Percentiles rank a stretch among this genome's conserved stretches.
Evolutionary conservation across 768 basidiomycete genomes (phyloP).

Genomic region (Boletus reticulatus): DNA sequence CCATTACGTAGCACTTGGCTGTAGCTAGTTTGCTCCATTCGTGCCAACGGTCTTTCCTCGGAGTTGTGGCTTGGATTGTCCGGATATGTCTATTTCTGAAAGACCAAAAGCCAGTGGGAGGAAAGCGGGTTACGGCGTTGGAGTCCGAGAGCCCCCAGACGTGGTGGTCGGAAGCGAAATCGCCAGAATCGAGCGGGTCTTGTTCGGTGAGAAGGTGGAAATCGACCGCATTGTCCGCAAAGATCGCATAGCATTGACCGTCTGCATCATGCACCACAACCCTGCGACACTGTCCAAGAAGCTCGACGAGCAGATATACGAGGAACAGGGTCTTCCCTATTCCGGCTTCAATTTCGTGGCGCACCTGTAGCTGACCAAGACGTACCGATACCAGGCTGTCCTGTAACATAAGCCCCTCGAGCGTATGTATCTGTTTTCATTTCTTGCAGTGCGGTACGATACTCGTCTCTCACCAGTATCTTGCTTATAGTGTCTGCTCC

Average conservation of each 20-base stretch:
- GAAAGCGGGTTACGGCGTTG: neutral
- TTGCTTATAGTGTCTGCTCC: neutral
- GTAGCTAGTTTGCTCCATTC: neutral
- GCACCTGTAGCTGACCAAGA: neutral
- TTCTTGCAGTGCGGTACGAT: neutral
- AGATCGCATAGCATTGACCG: too few species aligned
- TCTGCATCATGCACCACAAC: neutral
- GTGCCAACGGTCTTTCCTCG: neutral
- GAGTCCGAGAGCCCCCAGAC: conserved; percentile 4
- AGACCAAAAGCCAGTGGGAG: neutral
- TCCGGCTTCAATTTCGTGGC: too few species aligned
- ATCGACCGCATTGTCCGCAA: too few species aligned
- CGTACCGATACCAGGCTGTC: conserved; percentile 6
- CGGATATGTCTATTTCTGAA: neutral
- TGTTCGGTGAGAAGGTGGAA: neutral
- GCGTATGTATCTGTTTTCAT: neutral
- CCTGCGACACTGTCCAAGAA: neutral
- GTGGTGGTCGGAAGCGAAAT: too few species aligned
- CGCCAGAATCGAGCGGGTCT: neutral
- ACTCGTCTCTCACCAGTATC: neutral
- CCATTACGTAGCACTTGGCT: neutral
- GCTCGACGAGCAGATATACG: neutral
- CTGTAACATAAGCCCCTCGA: neutral
- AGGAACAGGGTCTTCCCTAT: neutral
- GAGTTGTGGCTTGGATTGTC: neutral